phyloP scores from a whole-genome alignment of 2,329 filamentous ascomycete genomes.

The Dothistroma pini region DNA sequence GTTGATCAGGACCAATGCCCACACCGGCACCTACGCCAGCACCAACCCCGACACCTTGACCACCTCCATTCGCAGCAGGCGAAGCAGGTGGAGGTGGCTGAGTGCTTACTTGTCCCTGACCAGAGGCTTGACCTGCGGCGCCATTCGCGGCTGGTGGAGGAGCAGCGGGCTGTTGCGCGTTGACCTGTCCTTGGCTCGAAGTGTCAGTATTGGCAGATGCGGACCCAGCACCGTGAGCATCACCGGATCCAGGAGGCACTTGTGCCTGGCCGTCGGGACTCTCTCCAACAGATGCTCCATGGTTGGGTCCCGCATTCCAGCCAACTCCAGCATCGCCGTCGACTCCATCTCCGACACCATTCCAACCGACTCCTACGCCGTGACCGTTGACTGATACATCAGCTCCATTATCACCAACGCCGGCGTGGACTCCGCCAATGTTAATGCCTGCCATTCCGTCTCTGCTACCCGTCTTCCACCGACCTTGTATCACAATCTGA shows the following conservation, averaged over 20 bases:
- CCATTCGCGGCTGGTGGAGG: neutral
- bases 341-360: slow-evolving; percentile 2
- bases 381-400: neutral
- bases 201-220: neutral
- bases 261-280: neutral
- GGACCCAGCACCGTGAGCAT: neutral
- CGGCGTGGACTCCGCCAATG: neutral
- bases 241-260: neutral
- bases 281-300: neutral
- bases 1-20: neutral
- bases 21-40: slow-evolving; percentile 1
- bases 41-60: neutral
- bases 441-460: neutral
- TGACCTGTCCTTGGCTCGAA: neutral
- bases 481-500: neutral
- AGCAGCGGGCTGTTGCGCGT: neutral
- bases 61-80: neutral
- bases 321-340: neutral
- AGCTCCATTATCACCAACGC: neutral
- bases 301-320: neutral
- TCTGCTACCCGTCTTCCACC: neutral
- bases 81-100: neutral
- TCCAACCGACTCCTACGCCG: neutral
- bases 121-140: neutral
- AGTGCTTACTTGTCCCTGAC: neutral